These are phyloP conservation scores for Turnera subulata DNA, from an alignment of 345 rosid species.

Conservation along the genomic window DNA sequence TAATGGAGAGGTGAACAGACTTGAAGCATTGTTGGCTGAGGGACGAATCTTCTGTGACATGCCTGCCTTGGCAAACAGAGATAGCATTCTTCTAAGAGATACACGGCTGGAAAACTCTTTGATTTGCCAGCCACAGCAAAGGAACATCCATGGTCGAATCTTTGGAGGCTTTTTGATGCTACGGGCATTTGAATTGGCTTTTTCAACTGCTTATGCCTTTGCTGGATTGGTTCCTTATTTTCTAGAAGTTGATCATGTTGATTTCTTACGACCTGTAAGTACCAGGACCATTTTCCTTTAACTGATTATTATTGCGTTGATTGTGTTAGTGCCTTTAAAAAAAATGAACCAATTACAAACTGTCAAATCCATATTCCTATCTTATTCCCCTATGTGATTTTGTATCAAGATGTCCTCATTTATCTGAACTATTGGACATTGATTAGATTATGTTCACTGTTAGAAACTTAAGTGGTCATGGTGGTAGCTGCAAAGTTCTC, in stretches of 20 bases:
- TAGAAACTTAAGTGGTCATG: no score
- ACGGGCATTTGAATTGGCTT: slow-evolving; percentile 80
- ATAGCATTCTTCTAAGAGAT: slow-evolving; percentile 72
- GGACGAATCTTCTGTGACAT: slow-evolving; percentile 79
- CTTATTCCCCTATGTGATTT: no score
- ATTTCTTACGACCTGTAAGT: slow-evolving; percentile 83
- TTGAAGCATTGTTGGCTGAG: slow-evolving; percentile 60
- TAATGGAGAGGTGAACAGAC: slow-evolving; percentile 44
- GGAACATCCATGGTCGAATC: slow-evolving; percentile 80
- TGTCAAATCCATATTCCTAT: no score
- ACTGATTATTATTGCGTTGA: background rate
- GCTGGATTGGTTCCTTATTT: slow-evolving; percentile 79
- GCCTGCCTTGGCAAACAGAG: slow-evolving; percentile 90
- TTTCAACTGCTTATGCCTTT: slow-evolving; percentile 75
- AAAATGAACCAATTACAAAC: no score
- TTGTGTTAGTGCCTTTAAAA: no score
- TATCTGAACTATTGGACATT: no score
- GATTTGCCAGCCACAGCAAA: slow-evolving; percentile 87
- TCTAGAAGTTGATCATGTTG: slow-evolving; percentile 83
- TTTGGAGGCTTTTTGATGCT: slow-evolving; percentile 91
- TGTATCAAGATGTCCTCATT: no score
- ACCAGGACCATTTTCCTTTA: background rate
- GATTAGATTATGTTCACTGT: no score
- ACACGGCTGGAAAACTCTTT: slow-evolving; percentile 64
- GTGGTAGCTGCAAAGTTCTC: no score